Evolutionary conservation across 2,329 filamentous ascomycete genomes (phyloP).

Genomic region (Berkeleyomyces rouxiae): DNA sequence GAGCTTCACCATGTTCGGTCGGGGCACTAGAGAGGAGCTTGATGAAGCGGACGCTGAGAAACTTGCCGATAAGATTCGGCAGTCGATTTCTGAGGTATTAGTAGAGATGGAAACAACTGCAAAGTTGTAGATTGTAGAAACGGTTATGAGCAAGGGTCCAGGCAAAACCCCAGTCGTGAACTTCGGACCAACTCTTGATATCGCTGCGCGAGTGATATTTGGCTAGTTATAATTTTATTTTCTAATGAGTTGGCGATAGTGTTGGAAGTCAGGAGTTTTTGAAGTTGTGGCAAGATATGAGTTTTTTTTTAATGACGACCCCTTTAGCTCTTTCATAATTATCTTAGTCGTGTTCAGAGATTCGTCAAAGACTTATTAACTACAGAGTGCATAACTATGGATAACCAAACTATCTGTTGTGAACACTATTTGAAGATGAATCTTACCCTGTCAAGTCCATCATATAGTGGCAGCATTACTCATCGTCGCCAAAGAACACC

Average conservation of each 20-base stretch:
- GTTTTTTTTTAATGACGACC: too few species aligned
- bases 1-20: constrained; percentile 72
- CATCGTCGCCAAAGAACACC: constrained; percentile 73
- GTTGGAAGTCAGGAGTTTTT: too few species aligned
- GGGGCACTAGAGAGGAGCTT: constrained; percentile 54
- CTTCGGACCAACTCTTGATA: too few species aligned
- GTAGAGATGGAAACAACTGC: constrained; percentile 23
- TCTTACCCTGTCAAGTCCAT: neutral
- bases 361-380: too few species aligned
- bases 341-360: too few species aligned
- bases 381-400: too few species aligned
- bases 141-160: too few species aligned
- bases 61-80: constrained; percentile 39
- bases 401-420: too few species aligned
- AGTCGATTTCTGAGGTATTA: constrained; percentile 32
- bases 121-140: neutral
- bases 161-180: too few species aligned
- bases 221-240: constrained; percentile 8
- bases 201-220: neutral
- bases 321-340: too few species aligned
- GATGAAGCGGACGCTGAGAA: constrained; percentile 55
- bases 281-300: too few species aligned
- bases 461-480: constrained; percentile 29
- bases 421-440: too few species aligned
- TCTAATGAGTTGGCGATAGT: neutral